Base-by-base conservation (phyloP, 2,329 filamentous ascomycete species). In the Penicillium sp. region DNA sequence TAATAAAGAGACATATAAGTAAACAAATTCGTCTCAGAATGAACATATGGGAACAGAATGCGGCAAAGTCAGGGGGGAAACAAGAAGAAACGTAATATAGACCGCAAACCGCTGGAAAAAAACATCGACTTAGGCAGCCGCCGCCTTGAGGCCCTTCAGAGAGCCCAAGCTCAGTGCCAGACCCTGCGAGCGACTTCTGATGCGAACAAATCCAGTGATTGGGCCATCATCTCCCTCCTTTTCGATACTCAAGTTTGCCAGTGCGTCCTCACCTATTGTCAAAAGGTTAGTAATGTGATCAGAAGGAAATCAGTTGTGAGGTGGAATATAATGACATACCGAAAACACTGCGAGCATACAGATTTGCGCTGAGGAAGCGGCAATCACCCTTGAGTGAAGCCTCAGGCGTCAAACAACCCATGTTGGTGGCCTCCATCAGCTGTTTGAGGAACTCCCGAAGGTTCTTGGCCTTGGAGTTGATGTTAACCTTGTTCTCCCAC, bases 401-500 rank as follows among this genome's bases (percentile, higher is more conserved):
- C 70, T 97, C 94, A 3, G 94, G 94, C 6, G 94, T 99, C 67
- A 99, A 78, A 74, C 94, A 99, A 73, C 88, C 94, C 94, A 99
- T 99, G 76, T 99, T 97, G 50, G 94, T 99, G 73, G 89, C 93
- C 57, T 92, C 91, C 94, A 97, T 97, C 56, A 99, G 80, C 72
- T 96, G 88, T 64, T 90, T 88, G 60, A 99, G 79, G 84, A 99
- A 99, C 18, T 95, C 91, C 46, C 93, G 86, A 57, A 99, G 81
- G 27, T 85, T 88, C 80, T 93, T 96, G 63, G 90, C 91, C 81
- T 97, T 97, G 60, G 90, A 95, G 77, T 97, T 97, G 79, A 99
- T 97, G 79, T 99, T 99, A 75, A 99, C 93, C 84, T 99, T 99
- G 80, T 99, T 99, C 81, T 99, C 94, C 94, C 94, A 99, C 73